Percentiles rank a stretch among this genome's conserved stretches.
Evolutionary conservation across 202 grass and related monocot species (phyloP).

Genomic region (Musa balbisiana): DNA sequence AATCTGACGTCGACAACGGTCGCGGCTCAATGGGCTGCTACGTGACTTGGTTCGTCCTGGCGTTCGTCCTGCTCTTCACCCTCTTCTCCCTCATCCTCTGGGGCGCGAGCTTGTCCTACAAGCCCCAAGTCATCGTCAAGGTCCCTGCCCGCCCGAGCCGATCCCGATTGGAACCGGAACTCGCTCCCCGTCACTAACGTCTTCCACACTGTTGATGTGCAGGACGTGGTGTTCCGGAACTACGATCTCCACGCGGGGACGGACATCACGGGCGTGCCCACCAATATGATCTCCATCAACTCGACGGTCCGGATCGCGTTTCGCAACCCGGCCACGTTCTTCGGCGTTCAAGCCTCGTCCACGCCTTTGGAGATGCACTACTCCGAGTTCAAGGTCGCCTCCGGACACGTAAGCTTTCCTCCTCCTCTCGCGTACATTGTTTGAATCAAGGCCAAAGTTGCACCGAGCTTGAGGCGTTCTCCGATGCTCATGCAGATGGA

Average conservation of each 20-base stretch:
- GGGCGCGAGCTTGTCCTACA: conserved; percentile 86
- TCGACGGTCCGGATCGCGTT: conserved; percentile 72
- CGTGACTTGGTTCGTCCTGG: conserved; percentile 34
- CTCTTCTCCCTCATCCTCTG: conserved; percentile 84
- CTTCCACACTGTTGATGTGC: neutral
- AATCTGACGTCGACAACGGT: conserved; percentile 17
- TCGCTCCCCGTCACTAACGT: neutral
- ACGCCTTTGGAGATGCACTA: conserved; percentile 63
- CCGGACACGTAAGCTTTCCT: conserved; percentile 46
- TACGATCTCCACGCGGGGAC: conserved; percentile 92
- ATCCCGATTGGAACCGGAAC: neutral
- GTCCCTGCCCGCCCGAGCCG: conserved; percentile 11
- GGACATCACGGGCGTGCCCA: conserved; percentile 93
- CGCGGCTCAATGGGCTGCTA: conserved; percentile 36
- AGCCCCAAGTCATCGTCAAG: conserved; percentile 73
- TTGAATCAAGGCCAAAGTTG: too few relatives aligned
- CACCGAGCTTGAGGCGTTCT: too few relatives aligned
- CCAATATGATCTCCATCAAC: conserved; percentile 86
- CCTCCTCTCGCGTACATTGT: too few relatives aligned
- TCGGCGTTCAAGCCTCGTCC: conserved; percentile 84
- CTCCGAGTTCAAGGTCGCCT: conserved; percentile 72
- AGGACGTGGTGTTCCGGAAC: conserved; percentile 85
- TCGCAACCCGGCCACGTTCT: conserved; percentile 85
- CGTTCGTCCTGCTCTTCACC: conserved; percentile 62
- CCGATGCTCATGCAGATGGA: conserved; percentile 39